Evolutionary conservation across 139 green algal species (phyloP).

Genomic region (Chlamydomonas asymmetrica): DNA sequence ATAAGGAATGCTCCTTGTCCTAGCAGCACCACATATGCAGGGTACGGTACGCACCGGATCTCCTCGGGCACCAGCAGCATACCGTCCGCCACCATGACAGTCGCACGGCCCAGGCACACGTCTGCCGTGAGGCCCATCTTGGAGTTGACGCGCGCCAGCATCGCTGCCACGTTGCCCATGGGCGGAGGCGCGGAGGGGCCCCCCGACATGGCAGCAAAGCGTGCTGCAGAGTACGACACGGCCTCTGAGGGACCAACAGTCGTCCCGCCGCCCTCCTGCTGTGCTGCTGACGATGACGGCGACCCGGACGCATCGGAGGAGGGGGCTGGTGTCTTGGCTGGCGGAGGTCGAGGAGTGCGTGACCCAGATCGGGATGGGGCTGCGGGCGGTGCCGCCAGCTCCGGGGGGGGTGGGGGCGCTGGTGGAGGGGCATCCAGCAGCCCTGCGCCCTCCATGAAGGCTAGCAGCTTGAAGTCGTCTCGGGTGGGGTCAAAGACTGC

Average conservation of each 20-base stretch:
- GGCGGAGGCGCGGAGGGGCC: too few species aligned
- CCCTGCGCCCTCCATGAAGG: conserved; percentile 7
- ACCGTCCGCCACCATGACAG: conserved; percentile 30
- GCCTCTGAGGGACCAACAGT: too few species aligned
- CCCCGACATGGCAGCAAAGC: too few species aligned
- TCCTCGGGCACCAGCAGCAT: conserved; percentile 36
- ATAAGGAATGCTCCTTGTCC: not conserved
- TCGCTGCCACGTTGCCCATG: conserved; percentile 5
- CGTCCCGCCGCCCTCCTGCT: too few species aligned
- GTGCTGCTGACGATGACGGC: too few species aligned
- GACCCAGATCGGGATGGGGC: too few species aligned
- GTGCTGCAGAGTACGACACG: too few species aligned
- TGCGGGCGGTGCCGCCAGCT: too few species aligned
- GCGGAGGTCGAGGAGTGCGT: too few species aligned
- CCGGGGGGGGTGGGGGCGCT: not conserved
- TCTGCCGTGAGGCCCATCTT: conserved; percentile 28
- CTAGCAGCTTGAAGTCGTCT: conserved; percentile 16
- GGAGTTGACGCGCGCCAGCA: conserved; percentile 16
- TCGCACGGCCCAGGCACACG: conserved; percentile 12
- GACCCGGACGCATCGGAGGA: too few species aligned
- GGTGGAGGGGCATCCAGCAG: conserved; percentile 8
- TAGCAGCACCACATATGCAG: conserved; percentile 16
- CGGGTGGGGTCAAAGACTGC: not conserved
- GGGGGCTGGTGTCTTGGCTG: too few species aligned
- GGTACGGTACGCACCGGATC: conserved; percentile 10